A percentile compares a stretch with the other conserved stretches of the same genome.
Conservation (phyloP, 2,329 filamentous ascomycete genomes). For the Coleophoma crateriformis region DNA sequence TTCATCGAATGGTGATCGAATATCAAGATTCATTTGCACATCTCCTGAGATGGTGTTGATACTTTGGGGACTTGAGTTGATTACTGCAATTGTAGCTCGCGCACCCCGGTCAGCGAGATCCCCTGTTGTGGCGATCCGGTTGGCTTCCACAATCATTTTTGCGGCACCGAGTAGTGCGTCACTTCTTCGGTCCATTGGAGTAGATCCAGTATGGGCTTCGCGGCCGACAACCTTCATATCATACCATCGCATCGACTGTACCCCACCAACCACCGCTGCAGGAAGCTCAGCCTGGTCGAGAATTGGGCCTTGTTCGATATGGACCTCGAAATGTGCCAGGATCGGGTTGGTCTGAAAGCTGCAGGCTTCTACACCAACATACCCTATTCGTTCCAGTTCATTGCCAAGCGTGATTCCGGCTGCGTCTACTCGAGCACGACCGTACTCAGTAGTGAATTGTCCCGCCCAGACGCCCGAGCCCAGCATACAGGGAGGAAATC, state of each 20-base stretch:
- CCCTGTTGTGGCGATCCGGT: not conserved
- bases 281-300: constrained; percentile 54
- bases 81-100: constrained; percentile 16
- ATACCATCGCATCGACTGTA: constrained; percentile 70
- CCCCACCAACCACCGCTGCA: constrained; percentile 55
- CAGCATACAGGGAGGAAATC: constrained; percentile 68
- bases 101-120: not conserved
- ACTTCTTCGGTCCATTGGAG: constrained; percentile 54
- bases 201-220: constrained; percentile 69
- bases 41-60: constrained; percentile 11
- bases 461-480: constrained; percentile 70
- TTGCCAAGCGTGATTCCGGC: constrained; percentile 56
- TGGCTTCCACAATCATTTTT: constrained; percentile 46
- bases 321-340: constrained; percentile 72
- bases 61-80: constrained; percentile 10
- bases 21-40: constrained; percentile 8
- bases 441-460: constrained; percentile 51
- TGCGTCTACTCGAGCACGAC: constrained; percentile 52
- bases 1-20: constrained; percentile 6
- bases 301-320: constrained; percentile 76
- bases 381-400: constrained; percentile 65
- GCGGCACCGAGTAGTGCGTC: constrained; percentile 61
- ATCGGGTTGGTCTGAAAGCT: constrained; percentile 54
- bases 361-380: constrained; percentile 51
- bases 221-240: constrained; percentile 57